Evolutionary conservation across 805 yeast genomes (phyloP).

Genomic region (Scheffersomyces coipomensis): DNA sequence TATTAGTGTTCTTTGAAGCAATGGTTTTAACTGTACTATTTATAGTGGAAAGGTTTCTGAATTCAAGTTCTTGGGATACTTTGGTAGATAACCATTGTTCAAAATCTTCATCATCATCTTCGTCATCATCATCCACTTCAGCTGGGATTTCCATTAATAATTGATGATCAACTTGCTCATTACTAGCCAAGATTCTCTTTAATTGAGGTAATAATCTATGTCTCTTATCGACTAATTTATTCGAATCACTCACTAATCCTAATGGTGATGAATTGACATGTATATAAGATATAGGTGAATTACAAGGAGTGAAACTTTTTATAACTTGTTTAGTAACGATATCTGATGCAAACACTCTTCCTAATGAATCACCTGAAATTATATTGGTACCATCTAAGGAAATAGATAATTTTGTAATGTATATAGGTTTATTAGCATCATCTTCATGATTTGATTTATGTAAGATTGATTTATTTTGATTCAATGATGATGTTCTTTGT

Average conservation of each 20-base stretch:
- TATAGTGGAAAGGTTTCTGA: slow-evolving; percentile 41
- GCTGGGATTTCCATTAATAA: slow-evolving; percentile 32
- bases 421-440: slow-evolving; percentile 17
- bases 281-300: slow-evolving; percentile 32
- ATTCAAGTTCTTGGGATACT: slow-evolving; percentile 50
- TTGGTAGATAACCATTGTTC: slow-evolving; percentile 50
- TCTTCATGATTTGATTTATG: slow-evolving; percentile 9
- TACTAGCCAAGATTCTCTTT: slow-evolving; percentile 55
- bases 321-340: slow-evolving; percentile 65
- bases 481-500: slow-evolving; percentile 11
- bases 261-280: slow-evolving; percentile 19
- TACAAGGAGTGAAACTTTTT: slow-evolving; percentile 49
- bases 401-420: slow-evolving; percentile 53
- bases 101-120: slow-evolving; percentile 31
- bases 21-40: slow-evolving; percentile 36
- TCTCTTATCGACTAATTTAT: slow-evolving; percentile 25
- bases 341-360: slow-evolving; percentile 68
- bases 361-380: slow-evolving; percentile 72
- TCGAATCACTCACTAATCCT: slow-evolving; percentile 6
- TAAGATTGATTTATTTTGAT: slow-evolving; percentile 5
- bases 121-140: slow-evolving; percentile 4
- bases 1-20: slow-evolving; percentile 3
- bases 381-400: slow-evolving; percentile 75
- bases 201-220: slow-evolving; percentile 57
- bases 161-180: slow-evolving; percentile 40